A percentile compares a stretch with the other conserved stretches of the same genome.
phyloP scores from a whole-genome alignment of 1,284 basidiomycete genomes.

The Tilletia indica region DNA sequence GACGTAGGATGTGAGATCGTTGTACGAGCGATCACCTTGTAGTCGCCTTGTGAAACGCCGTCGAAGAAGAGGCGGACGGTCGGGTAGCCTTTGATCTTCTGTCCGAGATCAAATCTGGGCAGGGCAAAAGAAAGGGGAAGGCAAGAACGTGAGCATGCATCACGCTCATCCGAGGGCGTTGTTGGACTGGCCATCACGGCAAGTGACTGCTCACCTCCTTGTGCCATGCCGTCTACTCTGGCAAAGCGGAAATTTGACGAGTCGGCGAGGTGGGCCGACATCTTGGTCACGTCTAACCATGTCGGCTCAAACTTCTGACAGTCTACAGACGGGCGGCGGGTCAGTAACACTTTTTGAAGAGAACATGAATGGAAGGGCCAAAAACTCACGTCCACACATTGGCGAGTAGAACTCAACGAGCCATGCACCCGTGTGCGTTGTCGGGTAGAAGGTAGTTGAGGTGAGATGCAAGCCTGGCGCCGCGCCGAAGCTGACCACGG shows the following conservation, averaged over 20 bases:
- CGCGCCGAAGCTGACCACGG: neutral
- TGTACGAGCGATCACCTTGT: constrained; percentile 2
- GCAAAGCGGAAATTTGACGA: constrained; percentile 17
- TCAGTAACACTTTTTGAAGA: neutral
- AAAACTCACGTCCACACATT: constrained; percentile 3
- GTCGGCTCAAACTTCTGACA: constrained; percentile 15
- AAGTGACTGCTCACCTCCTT: neutral
- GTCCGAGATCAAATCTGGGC: neutral
- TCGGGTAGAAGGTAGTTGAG: neutral
- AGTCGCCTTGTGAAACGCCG: neutral
- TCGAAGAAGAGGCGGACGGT: constrained; percentile 8
- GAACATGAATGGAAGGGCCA: neutral
- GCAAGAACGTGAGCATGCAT: no score
- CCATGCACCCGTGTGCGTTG: neutral
- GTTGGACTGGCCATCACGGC: neutral
- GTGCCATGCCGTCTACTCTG: constrained; percentile 15
- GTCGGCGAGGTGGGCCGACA: constrained; percentile 11
- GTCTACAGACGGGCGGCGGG: constrained; percentile 12
- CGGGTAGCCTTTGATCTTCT: constrained; percentile 5
- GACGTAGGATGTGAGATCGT: constrained; percentile 4
- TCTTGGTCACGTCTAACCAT: constrained; percentile 16
- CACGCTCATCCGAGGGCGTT: neutral
- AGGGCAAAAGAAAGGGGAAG: no score
- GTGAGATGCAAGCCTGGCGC: constrained; percentile 4
- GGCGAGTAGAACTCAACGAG: constrained; percentile 18